Conservation (phyloP, 768 basidiomycete species). For the Daedaleopsis nitida region DNA sequence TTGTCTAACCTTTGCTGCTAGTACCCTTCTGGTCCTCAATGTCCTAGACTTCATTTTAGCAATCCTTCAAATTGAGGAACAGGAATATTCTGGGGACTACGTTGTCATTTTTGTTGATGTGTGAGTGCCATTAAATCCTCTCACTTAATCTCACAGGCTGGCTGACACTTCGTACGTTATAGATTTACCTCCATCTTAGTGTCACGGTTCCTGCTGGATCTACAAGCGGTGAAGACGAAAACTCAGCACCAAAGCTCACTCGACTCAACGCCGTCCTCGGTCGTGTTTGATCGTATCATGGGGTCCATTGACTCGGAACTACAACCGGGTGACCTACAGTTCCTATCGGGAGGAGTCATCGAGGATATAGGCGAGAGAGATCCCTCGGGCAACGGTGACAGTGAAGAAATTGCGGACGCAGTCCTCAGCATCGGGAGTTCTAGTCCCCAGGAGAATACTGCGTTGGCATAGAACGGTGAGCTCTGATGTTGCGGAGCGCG, state of each 20-base stretch:
- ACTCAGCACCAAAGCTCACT: neutral
- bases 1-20: neutral
- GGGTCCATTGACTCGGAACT: neutral
- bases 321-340: neutral
- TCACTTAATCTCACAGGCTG: neutral
- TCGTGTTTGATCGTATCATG: neutral
- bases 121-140: too few species aligned
- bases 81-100: too few species aligned
- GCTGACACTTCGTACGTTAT: neutral
- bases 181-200: neutral
- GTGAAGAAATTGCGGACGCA: too few species aligned
- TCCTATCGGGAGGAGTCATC: too few species aligned
- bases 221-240: neutral
- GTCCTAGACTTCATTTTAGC: neutral
- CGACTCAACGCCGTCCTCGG: neutral
- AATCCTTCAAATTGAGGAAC: neutral
- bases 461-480: too few species aligned
- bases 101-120: too few species aligned
- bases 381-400: too few species aligned
- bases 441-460: too few species aligned
- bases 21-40: neutral
- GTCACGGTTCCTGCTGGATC: neutral
- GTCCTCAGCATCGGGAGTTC: too few species aligned
- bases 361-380: too few species aligned
- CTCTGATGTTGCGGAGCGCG: too few species aligned